These are phyloP conservation scores for Alternaria ventricosa DNA, from an alignment of 2,329 filamentous ascomycete species.

Conservation along the genomic window DNA sequence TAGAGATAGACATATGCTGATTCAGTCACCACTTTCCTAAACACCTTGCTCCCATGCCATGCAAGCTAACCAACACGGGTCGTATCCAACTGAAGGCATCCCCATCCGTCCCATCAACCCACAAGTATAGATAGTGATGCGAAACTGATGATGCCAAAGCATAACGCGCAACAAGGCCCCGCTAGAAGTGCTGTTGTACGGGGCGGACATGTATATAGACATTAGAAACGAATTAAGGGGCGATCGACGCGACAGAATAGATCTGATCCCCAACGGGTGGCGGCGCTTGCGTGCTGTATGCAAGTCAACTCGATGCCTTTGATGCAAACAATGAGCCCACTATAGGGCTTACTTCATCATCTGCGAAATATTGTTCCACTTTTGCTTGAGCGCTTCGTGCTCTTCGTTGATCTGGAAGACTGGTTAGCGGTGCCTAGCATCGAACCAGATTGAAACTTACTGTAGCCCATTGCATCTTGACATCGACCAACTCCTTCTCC, in stretches of 20 bases:
- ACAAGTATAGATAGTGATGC: conserved; percentile 33
- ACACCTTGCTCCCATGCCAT: conserved; percentile 18
- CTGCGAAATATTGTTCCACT: conserved; percentile 55
- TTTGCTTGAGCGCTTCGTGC: conserved; percentile 57
- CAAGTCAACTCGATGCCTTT: conserved; percentile 30
- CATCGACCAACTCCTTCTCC: conserved; percentile 88
- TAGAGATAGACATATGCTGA: conserved; percentile 7
- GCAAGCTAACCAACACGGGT: conserved; percentile 20
- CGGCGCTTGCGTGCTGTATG: conserved; percentile 27
- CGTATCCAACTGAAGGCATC: conserved; percentile 17
- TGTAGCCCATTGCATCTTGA: conserved; percentile 95
- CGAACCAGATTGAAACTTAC: conserved; percentile 60
- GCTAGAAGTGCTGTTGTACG: background rate
- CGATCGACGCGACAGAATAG: conserved; percentile 32
- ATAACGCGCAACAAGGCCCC: conserved; percentile 6
- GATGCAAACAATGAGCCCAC: conserved; percentile 17
- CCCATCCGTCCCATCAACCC: conserved; percentile 17
- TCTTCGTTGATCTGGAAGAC: conserved; percentile 54
- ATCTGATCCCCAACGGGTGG: conserved; percentile 23
- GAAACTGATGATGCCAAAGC: conserved; percentile 12
- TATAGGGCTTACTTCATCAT: conserved; percentile 49
- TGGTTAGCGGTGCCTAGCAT: conserved; percentile 21
- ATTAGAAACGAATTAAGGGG: conserved; percentile 35
- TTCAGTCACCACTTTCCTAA: conserved; percentile 11
- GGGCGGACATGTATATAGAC: conserved; percentile 37